Evolutionary conservation across 164 flowering plant species (phyloP), one percentile per base, ranked within the genome.

Genomic region (Macadamia integrifolia): DNA sequence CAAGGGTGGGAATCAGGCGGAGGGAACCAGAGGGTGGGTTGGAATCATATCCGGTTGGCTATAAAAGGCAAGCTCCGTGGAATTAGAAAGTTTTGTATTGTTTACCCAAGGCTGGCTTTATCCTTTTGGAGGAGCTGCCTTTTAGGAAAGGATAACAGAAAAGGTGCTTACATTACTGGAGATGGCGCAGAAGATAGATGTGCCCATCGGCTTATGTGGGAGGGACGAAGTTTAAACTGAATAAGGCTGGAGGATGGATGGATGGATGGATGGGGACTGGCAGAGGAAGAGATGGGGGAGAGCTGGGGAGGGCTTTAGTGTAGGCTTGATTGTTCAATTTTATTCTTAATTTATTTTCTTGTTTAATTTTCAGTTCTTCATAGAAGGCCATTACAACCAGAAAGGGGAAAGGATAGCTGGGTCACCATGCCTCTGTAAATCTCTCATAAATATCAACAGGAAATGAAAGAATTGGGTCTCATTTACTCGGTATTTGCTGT

Each of bases 11-110:
- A 81, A 66, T 68, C 28, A 93, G 88, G 69, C 78, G 97, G 62
- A 88, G 85, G 79, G 97, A 91, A 74, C 89, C 93, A 2, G 97
- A 92, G 12, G 64, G 81, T 56, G 93, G 90, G 30, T 86, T 88
- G 89, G 95, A 87, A 32, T 32, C 72, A 4, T 84, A 66, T 74
- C 75, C 82, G 9, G 64, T 69, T 28, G 72, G 67, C 61, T 73
- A 74, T 80, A 85, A 80, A 70, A 86, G 78, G 61, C 86, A 83
- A 55, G 80, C 86, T 3, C 88, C 90, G 50, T 86, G 91, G 90
- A 78, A 75, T 72, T 79, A 73, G 72, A 60, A 62, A n/a, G 6
- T 50, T 31, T 65, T 35, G n/a, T 13, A 13, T 23, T 69, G 28
- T 62, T 15, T 50, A 28, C 58, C 58, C 42, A 60, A 23, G 28